phyloP scores from a whole-genome alignment of 495 filamentous ascomycete species.

The Parathielavia appendiculata region DNA sequence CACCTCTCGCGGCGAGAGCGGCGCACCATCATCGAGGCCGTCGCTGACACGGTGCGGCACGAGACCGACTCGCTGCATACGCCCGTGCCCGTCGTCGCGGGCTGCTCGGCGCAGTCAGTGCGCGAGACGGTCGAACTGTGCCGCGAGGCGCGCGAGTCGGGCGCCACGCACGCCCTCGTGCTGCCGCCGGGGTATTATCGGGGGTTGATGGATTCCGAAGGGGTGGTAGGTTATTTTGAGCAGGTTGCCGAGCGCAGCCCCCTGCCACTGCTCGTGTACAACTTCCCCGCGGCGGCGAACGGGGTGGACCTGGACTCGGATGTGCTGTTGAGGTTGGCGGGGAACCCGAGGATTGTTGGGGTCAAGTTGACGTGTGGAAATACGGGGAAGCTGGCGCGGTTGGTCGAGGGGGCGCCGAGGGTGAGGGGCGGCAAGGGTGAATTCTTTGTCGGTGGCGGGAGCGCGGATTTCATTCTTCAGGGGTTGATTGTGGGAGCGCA shows the following conservation, averaged over 20 bases:
- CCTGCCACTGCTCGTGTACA: constrained; percentile 74
- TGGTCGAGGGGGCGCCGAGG: constrained; percentile 54
- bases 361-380: constrained; percentile 87
- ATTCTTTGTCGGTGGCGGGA: constrained; percentile 76
- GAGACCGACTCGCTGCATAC: constrained; percentile 57
- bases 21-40: constrained; percentile 63
- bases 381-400: constrained; percentile 77
- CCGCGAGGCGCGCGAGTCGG: constrained; percentile 65
- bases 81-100: constrained; percentile 68
- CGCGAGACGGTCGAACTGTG: constrained; percentile 79
- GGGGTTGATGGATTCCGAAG: constrained; percentile 60
- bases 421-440: constrained; percentile 35
- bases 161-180: constrained; percentile 79
- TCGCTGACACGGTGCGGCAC: constrained; percentile 64
- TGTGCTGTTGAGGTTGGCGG: constrained; percentile 64
- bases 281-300: constrained; percentile 77
- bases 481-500: constrained; percentile 68
- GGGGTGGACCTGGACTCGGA: constrained; percentile 83
- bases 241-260: constrained; percentile 63
- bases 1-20: constrained; percentile 70
- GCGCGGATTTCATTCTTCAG: constrained; percentile 80
- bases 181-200: constrained; percentile 86
- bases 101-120: constrained; percentile 71
- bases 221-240: constrained; percentile 66
- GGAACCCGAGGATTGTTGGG: constrained; percentile 71